Percentiles rank a stretch among this genome's conserved stretches.
phyloP scores from a whole-genome alignment of 345 rosid species.

The Eutrema japonicum region DNA sequence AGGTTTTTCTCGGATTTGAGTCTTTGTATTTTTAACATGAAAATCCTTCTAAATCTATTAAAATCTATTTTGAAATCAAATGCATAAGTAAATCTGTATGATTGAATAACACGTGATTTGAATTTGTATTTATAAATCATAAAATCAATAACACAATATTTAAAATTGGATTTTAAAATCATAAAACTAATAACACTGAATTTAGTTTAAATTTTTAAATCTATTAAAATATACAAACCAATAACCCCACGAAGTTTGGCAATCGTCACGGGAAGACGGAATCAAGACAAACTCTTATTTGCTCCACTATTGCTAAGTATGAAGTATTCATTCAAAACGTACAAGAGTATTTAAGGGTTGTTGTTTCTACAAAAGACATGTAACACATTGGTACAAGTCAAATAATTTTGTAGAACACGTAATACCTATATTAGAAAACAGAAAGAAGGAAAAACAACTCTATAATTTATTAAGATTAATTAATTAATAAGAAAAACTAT shows the following conservation, averaged over 20 bases:
- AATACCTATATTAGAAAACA: conserved; percentile 14
- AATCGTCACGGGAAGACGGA: conserved; percentile 5
- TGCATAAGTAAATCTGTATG: too few relatives aligned
- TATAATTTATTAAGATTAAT: neutral
- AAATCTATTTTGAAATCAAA: too few relatives aligned
- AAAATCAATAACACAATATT: too few relatives aligned
- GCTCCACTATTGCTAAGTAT: conserved; percentile 3
- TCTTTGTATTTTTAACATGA: too few relatives aligned
- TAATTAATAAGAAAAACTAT: neutral
- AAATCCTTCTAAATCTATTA: too few relatives aligned
- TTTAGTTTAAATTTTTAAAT: too few relatives aligned
- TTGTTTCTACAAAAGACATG: neutral
- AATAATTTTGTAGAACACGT: conserved; percentile 24
- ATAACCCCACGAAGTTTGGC: conserved; percentile 12
- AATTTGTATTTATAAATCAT: too few relatives aligned
- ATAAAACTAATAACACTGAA: too few relatives aligned
- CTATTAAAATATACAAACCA: too few relatives aligned
- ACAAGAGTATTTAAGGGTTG: neutral
- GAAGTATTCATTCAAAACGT: conserved; percentile 4
- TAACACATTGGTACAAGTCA: conserved; percentile 14
- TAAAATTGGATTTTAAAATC: too few relatives aligned
- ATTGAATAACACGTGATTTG: too few relatives aligned
- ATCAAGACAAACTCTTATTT: neutral
- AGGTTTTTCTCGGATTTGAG: too few relatives aligned
- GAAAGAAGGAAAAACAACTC: neutral